Conservation (phyloP, 176 grass and related monocot genomes). For the Paspalum notatum region DNA sequence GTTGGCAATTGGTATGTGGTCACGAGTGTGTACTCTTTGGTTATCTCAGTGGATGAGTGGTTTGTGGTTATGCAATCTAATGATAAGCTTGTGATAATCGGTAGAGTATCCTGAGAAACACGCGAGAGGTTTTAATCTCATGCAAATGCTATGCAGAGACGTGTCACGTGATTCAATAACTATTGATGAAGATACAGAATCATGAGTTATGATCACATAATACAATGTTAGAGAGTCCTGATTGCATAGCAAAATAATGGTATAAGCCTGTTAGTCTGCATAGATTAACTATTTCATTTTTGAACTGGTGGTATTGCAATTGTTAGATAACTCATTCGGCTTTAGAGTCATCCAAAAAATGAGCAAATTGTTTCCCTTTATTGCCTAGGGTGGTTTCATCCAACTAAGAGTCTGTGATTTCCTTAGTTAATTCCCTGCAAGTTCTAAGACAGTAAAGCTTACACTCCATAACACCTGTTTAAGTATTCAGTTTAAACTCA, state of each 20-base stretch:
- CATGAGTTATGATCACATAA: neutral
- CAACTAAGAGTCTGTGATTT: neutral
- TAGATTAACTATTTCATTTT: neutral
- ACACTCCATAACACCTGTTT: neutral
- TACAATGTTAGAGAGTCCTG: neutral
- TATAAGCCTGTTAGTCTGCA: neutral
- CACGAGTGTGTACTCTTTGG: neutral
- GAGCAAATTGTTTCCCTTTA: neutral
- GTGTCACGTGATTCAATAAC: neutral
- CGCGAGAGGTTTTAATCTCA: neutral
- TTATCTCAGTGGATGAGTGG: neutral
- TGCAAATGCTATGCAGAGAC: neutral
- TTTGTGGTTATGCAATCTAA: neutral
- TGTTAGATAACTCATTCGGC: neutral
- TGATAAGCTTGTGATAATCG: neutral
- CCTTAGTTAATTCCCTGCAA: neutral
- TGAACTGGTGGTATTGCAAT: neutral
- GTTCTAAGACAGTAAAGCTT: neutral
- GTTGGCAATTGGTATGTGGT: neutral
- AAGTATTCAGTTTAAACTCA: neutral
- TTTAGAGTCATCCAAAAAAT: conserved; percentile 3
- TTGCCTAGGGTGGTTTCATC: conserved; percentile 3
- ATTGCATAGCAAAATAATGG: neutral
- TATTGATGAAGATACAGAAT: neutral
- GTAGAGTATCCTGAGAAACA: conserved; percentile 9